Conservation (phyloP, 345 rosid species). For the Corchorus olitorius region DNA sequence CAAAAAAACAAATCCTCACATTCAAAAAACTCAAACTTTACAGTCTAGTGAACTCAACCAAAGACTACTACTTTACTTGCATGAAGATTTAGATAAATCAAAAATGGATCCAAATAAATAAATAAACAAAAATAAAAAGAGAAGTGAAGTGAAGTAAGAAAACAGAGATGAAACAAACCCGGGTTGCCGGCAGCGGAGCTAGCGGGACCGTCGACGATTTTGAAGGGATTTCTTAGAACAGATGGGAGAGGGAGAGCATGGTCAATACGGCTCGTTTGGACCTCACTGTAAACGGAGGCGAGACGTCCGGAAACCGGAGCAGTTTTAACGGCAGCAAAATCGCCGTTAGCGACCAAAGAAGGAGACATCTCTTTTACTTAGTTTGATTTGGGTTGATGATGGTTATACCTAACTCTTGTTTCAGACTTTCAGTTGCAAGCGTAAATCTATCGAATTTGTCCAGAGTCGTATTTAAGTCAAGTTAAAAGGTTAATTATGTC, state of each 20-base stretch:
- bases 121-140: conserved; percentile 13
- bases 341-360: conserved; percentile 49
- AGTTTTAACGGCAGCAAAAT: conserved; percentile 33
- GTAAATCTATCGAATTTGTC: not conserved
- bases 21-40: not conserved
- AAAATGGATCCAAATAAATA: not conserved
- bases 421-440: conserved; percentile 10
- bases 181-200: conserved; percentile 97
- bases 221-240: conserved; percentile 64
- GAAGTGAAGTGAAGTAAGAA: not conserved
- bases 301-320: conserved; percentile 52
- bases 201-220: conserved; percentile 79
- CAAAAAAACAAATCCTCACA: not conserved
- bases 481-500: conserved; percentile 22
- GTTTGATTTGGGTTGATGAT: not conserved
- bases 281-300: conserved; percentile 80
- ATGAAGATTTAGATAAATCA: not conserved
- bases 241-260: conserved; percentile 83
- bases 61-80: not conserved
- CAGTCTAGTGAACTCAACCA: not conserved
- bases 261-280: conserved; percentile 77
- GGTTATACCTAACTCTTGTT: conserved; percentile 24
- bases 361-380: conserved; percentile 52
- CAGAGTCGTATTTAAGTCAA: conserved; percentile 4
- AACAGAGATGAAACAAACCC: conserved; percentile 35